Conservation (phyloP, 2,329 filamentous ascomycete species). For the Chaetomium sp. region DNA sequence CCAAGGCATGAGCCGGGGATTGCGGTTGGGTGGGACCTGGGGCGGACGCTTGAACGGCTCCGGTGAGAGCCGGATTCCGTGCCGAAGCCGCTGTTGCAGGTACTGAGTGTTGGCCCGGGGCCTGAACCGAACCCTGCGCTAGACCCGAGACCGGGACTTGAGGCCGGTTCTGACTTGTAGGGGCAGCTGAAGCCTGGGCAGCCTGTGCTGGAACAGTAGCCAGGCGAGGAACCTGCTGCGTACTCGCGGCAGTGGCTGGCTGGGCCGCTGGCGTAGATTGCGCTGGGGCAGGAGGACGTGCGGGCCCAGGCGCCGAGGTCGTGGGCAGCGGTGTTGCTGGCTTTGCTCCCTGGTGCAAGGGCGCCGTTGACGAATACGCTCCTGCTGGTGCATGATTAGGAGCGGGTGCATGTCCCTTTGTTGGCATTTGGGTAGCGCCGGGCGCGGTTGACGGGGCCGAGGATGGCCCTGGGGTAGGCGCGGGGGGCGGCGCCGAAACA, state of each 20-base stretch:
- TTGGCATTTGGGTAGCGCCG: background rate
- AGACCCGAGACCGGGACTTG: conserved; percentile 1
- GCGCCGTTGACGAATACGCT: background rate
- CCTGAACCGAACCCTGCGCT: background rate
- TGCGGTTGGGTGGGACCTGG: background rate
- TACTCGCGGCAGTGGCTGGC: background rate
- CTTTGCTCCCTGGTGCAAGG: background rate
- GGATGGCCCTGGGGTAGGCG: conserved; percentile 7
- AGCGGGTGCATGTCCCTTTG: conserved; percentile 6
- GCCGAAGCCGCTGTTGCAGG: background rate
- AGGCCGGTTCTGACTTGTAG: background rate
- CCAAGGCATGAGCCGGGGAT: conserved; percentile 11
- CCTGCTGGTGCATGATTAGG: background rate
- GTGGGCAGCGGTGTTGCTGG: conserved; percentile 5
- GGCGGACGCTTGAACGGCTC: background rate
- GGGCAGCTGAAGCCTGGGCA: background rate
- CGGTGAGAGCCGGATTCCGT: background rate
- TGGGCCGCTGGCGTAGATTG: background rate
- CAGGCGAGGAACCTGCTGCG: conserved; percentile 11
- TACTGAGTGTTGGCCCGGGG: background rate
- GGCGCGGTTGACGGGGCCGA: conserved; percentile 3
- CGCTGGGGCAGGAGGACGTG: conserved; percentile 7
- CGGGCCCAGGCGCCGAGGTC: background rate
- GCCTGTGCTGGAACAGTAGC: background rate
- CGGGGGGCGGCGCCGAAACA: conserved; percentile 5